A percentile compares a stretch with the other conserved stretches of the same genome.
phyloP scores from a whole-genome alignment of 2,329 filamentous ascomycete species.

The Verruconis gallopava region DNA sequence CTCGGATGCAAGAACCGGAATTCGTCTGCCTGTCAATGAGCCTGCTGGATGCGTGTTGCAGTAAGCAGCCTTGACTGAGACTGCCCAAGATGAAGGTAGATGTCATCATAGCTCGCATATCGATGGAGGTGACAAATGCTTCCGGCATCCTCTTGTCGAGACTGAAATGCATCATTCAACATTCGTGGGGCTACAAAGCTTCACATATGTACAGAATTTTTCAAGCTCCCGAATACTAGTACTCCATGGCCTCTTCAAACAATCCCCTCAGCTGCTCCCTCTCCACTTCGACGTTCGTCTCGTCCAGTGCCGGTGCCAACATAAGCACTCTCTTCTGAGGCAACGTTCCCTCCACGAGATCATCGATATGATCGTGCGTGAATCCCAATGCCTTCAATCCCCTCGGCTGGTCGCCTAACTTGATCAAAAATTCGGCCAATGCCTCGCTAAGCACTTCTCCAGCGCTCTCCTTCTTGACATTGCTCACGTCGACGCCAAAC shows the following conservation, averaged over 20 bases:
- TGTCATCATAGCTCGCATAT: no score
- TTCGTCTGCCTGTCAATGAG: no score
- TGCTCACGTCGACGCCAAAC: conserved; percentile 80
- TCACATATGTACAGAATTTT: not conserved
- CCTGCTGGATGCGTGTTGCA: no score
- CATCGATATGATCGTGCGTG: conserved; percentile 58
- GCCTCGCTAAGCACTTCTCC: conserved; percentile 82
- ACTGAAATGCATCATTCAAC: no score
- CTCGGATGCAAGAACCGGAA: no score
- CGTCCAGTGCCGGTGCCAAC: conserved; percentile 67
- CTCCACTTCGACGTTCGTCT: conserved; percentile 31
- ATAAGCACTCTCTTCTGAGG: conserved; percentile 84
- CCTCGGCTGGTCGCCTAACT: conserved; percentile 78
- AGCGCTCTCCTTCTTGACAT: conserved; percentile 78
- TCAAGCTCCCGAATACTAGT: conserved; percentile 14
- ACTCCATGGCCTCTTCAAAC: conserved; percentile 36
- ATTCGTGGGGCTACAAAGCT: no score
- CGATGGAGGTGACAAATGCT: no score
- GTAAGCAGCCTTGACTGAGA: no score
- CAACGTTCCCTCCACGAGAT: conserved; percentile 83
- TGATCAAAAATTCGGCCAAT: conserved; percentile 63
- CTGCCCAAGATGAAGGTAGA: no score
- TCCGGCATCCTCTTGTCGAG: no score
- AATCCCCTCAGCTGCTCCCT: conserved; percentile 34
- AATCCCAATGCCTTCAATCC: conserved; percentile 81